A percentile compares a stretch with the other conserved stretches of the same genome.
Evolutionary conservation across 345 rosid genomes (phyloP).

Genomic region (Arabidopsis thaliana): TAIR10.1 NC_003070.9:25237001-25237500

Average conservation of each 20-base stretch:
- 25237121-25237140: slow-evolving; percentile 12
- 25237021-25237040: slow-evolving; percentile 10
- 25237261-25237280: slow-evolving; percentile 62
- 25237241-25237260: slow-evolving; percentile 49
- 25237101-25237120: neutral
- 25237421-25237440: slow-evolving; percentile 67
- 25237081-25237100: slow-evolving; percentile 45
- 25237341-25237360: slow-evolving; percentile 61
- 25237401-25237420: slow-evolving; percentile 58
- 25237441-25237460: slow-evolving; percentile 58
- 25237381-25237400: slow-evolving; percentile 60
- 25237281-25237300: slow-evolving; percentile 62
- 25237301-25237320: slow-evolving; percentile 56
- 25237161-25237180: slow-evolving; percentile 52
- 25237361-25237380: slow-evolving; percentile 54
- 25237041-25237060: neutral
- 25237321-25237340: slow-evolving; percentile 54
- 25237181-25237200: slow-evolving; percentile 66
- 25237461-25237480: slow-evolving; percentile 50
- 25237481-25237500: slow-evolving; percentile 48
- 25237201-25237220: slow-evolving; percentile 72
- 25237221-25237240: slow-evolving; percentile 65
- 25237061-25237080: slow-evolving; percentile 56
- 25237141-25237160: slow-evolving; percentile 42
- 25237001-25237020: slow-evolving; percentile 30